Evolutionary conservation across 208 protist genomes (phyloP), one percentile per base, ranked within the genome.

Genomic region (Wallacemonas sp.): DNA sequence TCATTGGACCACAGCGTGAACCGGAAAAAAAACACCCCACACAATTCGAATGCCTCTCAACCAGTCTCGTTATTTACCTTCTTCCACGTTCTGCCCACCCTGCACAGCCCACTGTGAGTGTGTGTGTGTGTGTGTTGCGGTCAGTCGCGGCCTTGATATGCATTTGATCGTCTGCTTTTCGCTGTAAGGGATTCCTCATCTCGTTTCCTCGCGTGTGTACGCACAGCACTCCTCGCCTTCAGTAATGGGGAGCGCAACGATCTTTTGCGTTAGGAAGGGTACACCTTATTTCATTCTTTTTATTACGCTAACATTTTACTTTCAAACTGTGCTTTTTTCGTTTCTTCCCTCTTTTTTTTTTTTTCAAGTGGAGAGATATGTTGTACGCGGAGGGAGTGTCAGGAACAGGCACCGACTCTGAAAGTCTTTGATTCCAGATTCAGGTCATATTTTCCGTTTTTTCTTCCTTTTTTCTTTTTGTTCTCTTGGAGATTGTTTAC

Each of bases 131-230:
- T 31, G 24, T 54, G 22, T 26, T 54, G 46, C 26, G 46, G 31
- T n/a, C 31, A 8, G 17, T n/a, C n/a, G n/a, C 9, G 17, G 58
- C 26, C 36, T 33, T 36, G 15, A 38, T 63, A 36, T 47, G 58
- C 36, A 63, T 19, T 15, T 47, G 58, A 51, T 33, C 22, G 58
- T 47, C 8, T 63, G 58, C 27, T 36, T n/a, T 47, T 38, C 22
- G 41, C 58, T 63, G 41, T 49, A 46, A 49, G 36, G 58, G 41
- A 49, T 51, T 51, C 36, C 58, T 51, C 36, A 63, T 63, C 41
- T 49, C 58, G 58, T 27, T 28, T 46, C 58, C 58, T 63, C 58
- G 41, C 41, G 41, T 63, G 58, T 49, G 36, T 58, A 58, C 51
- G 51, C 51, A 58, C 51, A 58, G 51, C 51, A 58, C 51, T 58